Conservation (phyloP, 768 basidiomycete species). For the Kondoa subrosea region DNA sequence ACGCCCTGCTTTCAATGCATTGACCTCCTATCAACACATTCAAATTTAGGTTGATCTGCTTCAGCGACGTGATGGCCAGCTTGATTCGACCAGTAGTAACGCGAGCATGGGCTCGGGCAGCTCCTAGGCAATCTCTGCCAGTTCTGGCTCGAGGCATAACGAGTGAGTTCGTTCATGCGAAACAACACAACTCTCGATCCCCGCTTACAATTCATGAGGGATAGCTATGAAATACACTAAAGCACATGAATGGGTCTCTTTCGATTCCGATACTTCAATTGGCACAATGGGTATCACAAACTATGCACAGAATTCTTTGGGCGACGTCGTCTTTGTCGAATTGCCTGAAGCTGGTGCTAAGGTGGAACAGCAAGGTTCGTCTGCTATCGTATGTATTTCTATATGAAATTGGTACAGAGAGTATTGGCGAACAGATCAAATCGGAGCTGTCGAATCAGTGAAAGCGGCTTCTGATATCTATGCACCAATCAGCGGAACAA, state of each 20-base stretch:
- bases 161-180: too few species aligned
- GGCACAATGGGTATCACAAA: constrained; percentile 76
- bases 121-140: neutral
- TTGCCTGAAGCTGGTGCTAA: constrained; percentile 50
- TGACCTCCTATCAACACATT: too few species aligned
- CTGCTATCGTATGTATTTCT: neutral
- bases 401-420: neutral
- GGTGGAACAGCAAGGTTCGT: constrained; percentile 58
- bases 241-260: constrained; percentile 73
- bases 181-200: too few species aligned
- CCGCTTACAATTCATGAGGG: too few species aligned
- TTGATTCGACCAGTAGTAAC: neutral
- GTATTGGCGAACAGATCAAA: constrained; percentile 17
- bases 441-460: constrained; percentile 28
- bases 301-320: constrained; percentile 76
- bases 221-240: constrained; percentile 42
- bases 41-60: too few species aligned
- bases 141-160: neutral
- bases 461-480: constrained; percentile 37
- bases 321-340: constrained; percentile 96
- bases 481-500: constrained; percentile 73
- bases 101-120: neutral
- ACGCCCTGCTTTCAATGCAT: too few species aligned
- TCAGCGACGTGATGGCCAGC: neutral
- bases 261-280: constrained; percentile 56